Percentiles rank a stretch among this genome's conserved stretches.
These are phyloP conservation scores for Synchytrium microbalum DNA, from an alignment of 371 early-diverging fungal species.

Conservation along the genomic window DNA sequence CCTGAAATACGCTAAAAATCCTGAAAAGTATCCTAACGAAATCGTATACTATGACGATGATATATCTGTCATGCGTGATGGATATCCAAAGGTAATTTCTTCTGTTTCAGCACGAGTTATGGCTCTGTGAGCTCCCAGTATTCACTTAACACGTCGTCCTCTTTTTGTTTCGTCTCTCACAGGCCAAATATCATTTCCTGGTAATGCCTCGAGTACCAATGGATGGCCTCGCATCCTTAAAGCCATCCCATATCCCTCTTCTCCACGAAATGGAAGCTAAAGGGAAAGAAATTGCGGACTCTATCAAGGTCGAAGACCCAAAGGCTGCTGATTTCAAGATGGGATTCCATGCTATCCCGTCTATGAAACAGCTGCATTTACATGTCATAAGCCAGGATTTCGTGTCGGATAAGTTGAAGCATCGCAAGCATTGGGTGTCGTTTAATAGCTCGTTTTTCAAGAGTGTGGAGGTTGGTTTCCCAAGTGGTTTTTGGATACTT, in stretches of 20 bases:
- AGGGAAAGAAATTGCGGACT: conserved; percentile 9
- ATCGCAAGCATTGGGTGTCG: conserved; percentile 54
- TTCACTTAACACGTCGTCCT: not conserved
- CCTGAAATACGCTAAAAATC: conserved; percentile 18
- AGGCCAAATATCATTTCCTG: conserved; percentile 37
- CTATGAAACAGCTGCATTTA: conserved; percentile 52
- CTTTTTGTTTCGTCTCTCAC: too few relatives aligned
- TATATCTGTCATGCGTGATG: conserved; percentile 38
- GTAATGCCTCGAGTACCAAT: conserved; percentile 38
- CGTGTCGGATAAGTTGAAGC: conserved; percentile 35
- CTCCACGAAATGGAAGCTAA: conserved; percentile 21
- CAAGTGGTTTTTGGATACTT: too few relatives aligned
- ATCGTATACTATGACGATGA: conserved; percentile 27
- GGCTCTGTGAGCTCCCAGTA: too few relatives aligned
- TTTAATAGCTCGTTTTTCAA: conserved; percentile 50
- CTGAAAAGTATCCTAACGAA: conserved; percentile 25
- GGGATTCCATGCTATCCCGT: conserved; percentile 56
- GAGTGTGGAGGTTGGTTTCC: too few relatives aligned
- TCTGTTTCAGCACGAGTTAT: too few relatives aligned
- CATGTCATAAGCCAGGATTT: conserved; percentile 56
- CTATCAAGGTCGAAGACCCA: conserved; percentile 6
- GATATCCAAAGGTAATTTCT: conserved; percentile 50
- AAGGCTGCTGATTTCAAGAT: conserved; percentile 31
- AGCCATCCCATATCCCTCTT: conserved; percentile 16
- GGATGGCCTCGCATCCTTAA: conserved; percentile 27